Evolutionary conservation across 208 protist species (phyloP), one percentile per base, ranked within the genome.

Genomic region (Acanthamoeba lenticulata): DNA sequence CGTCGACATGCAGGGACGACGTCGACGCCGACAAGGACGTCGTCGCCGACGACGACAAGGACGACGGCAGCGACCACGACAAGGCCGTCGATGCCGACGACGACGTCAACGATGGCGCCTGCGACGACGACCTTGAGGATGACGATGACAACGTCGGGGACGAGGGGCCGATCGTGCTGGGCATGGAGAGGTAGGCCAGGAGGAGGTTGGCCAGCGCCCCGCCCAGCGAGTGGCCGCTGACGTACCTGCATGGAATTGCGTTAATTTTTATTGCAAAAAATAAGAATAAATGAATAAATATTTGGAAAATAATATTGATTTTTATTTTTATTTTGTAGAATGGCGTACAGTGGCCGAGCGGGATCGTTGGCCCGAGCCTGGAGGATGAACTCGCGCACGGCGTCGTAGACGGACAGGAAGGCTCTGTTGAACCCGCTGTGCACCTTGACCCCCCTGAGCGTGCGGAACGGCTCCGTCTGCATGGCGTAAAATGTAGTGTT

Each of bases 141-240:
- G 15, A 77, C 15, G 9, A 77, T 62, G 55, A 24, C 55, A 62
- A 62, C 15, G 24, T n/a, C 55, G 24, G 24, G 24, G 55, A 72
- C 29, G 21, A 72, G 62, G 45, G 45, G 45, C 45, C 5, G 45
- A 27, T 36, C 29, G 29, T 45, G 32, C 44, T 91, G 85, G 85
- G 49, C 13, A 91, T 49, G 29, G 44, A 49, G 15, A 69, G 38
- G 52, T 91, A 91, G 44, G 85, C 85, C 52, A 91, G 15, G 9
- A 36, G 29, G 24, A 86, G 17, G 34, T 86, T 69, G 85, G 85
- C 85, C 19, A 91, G 85, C 19, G 85, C 85, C 27, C 85, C 85
- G 34, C 85, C 85, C 47, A 91, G 85, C 19, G 85, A 91, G 67
- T 91, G 85, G 27, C 85, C 85, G 36, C 27, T 67, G 19, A 91